phyloP scores from a whole-genome alignment of 1,284 basidiomycete species.

The Ustilago crameri region DNA sequence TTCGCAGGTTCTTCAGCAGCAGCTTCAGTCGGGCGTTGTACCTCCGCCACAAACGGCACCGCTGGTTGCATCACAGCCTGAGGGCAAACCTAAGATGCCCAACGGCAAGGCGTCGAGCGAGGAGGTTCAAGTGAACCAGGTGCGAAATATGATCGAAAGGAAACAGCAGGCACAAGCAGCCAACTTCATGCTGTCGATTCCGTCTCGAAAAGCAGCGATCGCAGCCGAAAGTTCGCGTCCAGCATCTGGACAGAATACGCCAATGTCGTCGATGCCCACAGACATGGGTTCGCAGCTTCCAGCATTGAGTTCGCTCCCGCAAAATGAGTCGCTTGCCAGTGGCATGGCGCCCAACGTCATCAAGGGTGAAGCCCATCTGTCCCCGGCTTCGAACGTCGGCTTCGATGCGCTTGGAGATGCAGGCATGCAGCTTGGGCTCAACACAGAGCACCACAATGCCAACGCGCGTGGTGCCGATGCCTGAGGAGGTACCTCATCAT shows the following conservation, averaged over 20 bases:
- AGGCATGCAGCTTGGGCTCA: conserved; percentile 21
- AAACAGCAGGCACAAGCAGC: conserved; percentile 57
- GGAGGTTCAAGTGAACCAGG: conserved; percentile 45
- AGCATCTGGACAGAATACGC: conserved; percentile 47
- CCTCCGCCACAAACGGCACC: conserved; percentile 33
- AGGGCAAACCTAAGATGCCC: conserved; percentile 13
- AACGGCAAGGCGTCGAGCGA: conserved; percentile 37
- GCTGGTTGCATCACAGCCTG: conserved; percentile 35
- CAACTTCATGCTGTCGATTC: conserved; percentile 58
- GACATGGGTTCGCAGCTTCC: conserved; percentile 54
- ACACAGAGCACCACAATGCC: conserved; percentile 9
- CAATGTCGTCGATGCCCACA: conserved; percentile 56
- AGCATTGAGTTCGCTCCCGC: conserved; percentile 35
- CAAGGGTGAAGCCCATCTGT: conserved; percentile 22
- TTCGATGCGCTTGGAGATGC: conserved; percentile 33
- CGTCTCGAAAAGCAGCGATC: conserved; percentile 41
- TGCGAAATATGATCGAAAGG: conserved; percentile 55
- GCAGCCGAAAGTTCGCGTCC: conserved; percentile 36
- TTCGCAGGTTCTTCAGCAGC: conserved; percentile 44
- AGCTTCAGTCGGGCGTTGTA: conserved; percentile 20
- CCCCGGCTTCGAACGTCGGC: conserved; percentile 30
- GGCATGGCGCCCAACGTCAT: conserved; percentile 25
- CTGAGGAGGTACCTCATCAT: neutral
- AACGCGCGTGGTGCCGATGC: conserved; percentile 11
- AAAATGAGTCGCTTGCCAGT: conserved; percentile 24